These are phyloP conservation scores for Dendrothele bispora DNA, from an alignment of 768 basidiomycete species.

Conservation along the genomic window DNA sequence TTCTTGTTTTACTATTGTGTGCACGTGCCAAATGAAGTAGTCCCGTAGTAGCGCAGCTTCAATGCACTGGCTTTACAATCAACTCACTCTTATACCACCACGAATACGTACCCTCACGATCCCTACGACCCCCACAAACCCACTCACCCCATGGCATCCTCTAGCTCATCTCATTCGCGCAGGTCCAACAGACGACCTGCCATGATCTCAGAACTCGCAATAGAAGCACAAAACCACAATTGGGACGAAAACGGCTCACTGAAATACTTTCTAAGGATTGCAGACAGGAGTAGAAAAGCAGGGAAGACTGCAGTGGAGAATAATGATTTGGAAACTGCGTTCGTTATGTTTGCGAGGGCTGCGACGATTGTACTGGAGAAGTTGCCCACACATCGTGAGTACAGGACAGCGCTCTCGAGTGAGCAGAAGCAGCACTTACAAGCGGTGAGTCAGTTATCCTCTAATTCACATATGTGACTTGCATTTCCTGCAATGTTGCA, in stretches of 20 bases:
- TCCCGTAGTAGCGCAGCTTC: too few species aligned
- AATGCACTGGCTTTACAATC: too few species aligned
- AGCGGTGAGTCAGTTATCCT: conserved; percentile 50
- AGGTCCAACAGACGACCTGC: conserved; percentile 38
- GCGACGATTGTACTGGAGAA: conserved; percentile 67
- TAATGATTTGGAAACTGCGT: conserved; percentile 48
- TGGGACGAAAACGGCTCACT: conserved; percentile 45
- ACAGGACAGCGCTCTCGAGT: conserved; percentile 49
- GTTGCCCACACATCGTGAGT: conserved; percentile 73
- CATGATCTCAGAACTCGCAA: conserved; percentile 49
- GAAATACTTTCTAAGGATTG: conserved; percentile 49
- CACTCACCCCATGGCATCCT: too few species aligned
- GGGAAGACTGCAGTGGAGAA: conserved; percentile 34
- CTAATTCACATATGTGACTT: conserved; percentile 6
- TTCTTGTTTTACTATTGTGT: too few species aligned
- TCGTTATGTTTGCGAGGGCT: conserved; percentile 52
- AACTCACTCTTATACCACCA: too few species aligned
- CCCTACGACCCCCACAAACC: too few species aligned
- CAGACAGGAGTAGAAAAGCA: conserved; percentile 42
- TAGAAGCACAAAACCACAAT: conserved; percentile 35
- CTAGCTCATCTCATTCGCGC: too few species aligned
- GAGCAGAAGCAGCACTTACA: conserved; percentile 68
- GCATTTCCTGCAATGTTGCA: not conserved
- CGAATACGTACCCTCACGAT: too few species aligned
- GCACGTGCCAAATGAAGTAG: too few species aligned